phyloP scores from a whole-genome alignment of 768 basidiomycete genomes.

The Mrakia hoshinonis region DNA sequence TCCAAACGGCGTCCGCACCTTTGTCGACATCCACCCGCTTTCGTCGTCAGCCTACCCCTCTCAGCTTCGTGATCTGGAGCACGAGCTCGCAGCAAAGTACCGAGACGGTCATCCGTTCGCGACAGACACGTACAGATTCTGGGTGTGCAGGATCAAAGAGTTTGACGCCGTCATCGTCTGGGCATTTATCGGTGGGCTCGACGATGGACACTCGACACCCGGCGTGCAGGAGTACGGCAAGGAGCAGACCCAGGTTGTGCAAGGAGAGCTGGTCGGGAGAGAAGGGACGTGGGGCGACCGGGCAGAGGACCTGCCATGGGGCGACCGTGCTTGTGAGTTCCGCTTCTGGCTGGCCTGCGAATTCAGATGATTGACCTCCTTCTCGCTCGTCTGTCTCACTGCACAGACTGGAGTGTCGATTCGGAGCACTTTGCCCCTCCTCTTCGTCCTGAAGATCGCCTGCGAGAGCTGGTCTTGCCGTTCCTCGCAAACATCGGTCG shows the following conservation, averaged over 20 bases:
- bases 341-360: no score
- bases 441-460: slow-evolving; percentile 11
- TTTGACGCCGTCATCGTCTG: slow-evolving; percentile 19
- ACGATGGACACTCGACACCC: slow-evolving; percentile 22
- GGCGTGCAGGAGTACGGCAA: background rate
- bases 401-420: no score
- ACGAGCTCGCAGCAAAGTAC: background rate
- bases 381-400: no score
- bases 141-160: slow-evolving; percentile 8
- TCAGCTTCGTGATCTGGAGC: background rate
- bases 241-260: background rate
- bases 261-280: background rate
- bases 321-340: background rate
- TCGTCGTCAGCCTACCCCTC: slow-evolving; percentile 14
- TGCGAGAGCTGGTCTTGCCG: slow-evolving; percentile 6
- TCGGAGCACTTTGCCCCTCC: slow-evolving; percentile 28
- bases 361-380: no score
- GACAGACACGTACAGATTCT: background rate
- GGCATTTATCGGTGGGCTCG: slow-evolving; percentile 13
- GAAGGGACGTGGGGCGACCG: background rate
- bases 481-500: slow-evolving; percentile 16
- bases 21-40: slow-evolving; percentile 5
- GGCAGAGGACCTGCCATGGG: background rate
- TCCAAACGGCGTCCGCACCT: no score
- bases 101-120: slow-evolving; percentile 3